Evolutionary conservation across 495 filamentous ascomycete species (phyloP).

Genomic region (Rhypophila decipiens): DNA sequence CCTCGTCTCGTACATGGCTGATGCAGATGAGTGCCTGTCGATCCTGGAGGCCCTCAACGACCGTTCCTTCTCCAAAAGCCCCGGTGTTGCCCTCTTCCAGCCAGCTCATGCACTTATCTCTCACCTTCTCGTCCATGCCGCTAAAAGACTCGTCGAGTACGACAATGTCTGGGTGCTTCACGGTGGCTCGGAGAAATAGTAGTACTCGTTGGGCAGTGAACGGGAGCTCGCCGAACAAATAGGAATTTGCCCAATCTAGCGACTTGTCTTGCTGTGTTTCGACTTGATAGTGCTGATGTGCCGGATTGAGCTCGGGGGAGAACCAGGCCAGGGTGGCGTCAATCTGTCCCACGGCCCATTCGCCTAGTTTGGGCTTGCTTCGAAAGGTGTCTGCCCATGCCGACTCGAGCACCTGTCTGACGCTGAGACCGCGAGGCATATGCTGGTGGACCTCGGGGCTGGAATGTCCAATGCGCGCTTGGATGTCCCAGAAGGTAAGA

Average conservation of each 20-base stretch:
- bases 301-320: slow-evolving; percentile 62
- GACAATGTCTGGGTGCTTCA: slow-evolving; percentile 78
- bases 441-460: slow-evolving; percentile 90
- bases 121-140: slow-evolving; percentile 75
- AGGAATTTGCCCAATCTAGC: slow-evolving; percentile 62
- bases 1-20: slow-evolving; percentile 84
- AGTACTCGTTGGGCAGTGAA: slow-evolving; percentile 76
- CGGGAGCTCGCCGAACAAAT: slow-evolving; percentile 65
- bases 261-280: background rate
- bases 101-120: slow-evolving; percentile 77
- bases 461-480: slow-evolving; percentile 82
- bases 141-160: slow-evolving; percentile 92
- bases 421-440: slow-evolving; percentile 72
- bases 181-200: slow-evolving; percentile 77
- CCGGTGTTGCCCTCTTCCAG: slow-evolving; percentile 55
- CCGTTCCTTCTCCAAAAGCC: slow-evolving; percentile 21
- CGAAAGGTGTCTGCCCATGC: slow-evolving; percentile 88
- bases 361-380: slow-evolving; percentile 55
- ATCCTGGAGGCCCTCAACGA: slow-evolving; percentile 49
- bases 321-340: slow-evolving; percentile 67
- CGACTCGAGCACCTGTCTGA: slow-evolving; percentile 70
- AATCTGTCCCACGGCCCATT: slow-evolving; percentile 48
- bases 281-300: background rate
- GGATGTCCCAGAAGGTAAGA: slow-evolving; percentile 86
- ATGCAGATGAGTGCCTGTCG: slow-evolving; percentile 78